Conservation (phyloP, 2,329 filamentous ascomycete species). For the Cercospora sp. region DNA sequence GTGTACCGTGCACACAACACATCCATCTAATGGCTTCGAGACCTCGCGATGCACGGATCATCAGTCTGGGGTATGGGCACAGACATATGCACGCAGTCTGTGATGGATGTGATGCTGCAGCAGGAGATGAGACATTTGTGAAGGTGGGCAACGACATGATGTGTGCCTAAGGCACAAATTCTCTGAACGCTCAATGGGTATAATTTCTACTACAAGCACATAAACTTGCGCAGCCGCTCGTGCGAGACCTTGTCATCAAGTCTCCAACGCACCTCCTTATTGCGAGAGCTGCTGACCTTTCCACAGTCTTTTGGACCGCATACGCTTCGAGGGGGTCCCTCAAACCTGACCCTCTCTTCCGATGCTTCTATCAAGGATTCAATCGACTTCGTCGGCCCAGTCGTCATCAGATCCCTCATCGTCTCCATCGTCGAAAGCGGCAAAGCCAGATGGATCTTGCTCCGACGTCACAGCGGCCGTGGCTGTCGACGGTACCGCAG, state of each 20-base stretch:
- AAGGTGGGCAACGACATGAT: neutral
- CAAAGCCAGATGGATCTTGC: neutral
- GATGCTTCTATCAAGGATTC: neutral
- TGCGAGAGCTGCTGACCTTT: neutral
- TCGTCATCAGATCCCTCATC: neutral
- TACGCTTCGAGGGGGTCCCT: neutral
- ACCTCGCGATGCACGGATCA: neutral
- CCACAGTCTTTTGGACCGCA: neutral
- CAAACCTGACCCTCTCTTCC: neutral
- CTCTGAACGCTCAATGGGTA: neutral
- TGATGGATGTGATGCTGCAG: neutral
- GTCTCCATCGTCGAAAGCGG: neutral
- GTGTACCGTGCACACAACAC: neutral
- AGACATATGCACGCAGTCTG: neutral
- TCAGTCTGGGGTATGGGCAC: neutral
- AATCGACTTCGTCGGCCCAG: neutral
- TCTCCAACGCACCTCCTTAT: neutral
- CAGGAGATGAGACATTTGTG: neutral
- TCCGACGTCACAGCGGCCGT: neutral
- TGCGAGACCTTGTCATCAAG: neutral
- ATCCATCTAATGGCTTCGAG: neutral
- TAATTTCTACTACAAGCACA: neutral
- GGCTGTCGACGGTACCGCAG: neutral
- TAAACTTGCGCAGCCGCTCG: neutral
- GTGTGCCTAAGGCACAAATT: neutral